phyloP scores from a whole-genome alignment of 2,329 filamentous ascomycete genomes.

The Clonostachys rhizophaga region DNA sequence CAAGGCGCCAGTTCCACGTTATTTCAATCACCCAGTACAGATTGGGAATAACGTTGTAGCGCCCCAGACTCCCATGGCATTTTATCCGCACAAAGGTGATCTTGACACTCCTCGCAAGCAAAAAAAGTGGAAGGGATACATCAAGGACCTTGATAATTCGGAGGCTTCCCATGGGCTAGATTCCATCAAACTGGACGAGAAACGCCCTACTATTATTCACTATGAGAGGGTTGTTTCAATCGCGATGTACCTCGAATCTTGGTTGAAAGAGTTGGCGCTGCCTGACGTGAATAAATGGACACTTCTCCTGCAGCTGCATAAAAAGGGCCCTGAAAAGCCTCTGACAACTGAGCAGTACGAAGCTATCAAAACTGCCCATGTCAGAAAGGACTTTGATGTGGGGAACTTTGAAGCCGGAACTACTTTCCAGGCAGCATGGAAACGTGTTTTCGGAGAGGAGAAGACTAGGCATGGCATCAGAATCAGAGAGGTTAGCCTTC shows the following conservation, averaged over 20 bases:
- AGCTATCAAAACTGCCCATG: not conserved
- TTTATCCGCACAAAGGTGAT: conserved; percentile 55
- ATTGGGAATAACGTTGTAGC: conserved; percentile 56
- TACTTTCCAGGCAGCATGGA: not conserved
- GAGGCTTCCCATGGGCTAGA: conserved; percentile 54
- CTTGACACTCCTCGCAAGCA: conserved; percentile 49
- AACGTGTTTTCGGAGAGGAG: not conserved
- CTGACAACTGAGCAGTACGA: not conserved
- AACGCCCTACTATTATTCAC: conserved; percentile 40
- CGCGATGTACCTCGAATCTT: conserved; percentile 47
- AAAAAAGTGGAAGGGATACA: conserved; percentile 48
- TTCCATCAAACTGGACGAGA: conserved; percentile 45
- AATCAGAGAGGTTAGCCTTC: not conserved
- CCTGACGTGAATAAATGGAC: conserved; percentile 43
- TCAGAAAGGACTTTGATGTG: not conserved
- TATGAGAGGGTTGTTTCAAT: conserved; percentile 47
- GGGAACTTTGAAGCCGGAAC: not conserved
- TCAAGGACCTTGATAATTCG: conserved; percentile 52
- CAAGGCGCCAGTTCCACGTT: conserved; percentile 48
- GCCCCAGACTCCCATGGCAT: conserved; percentile 55
- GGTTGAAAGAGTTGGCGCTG: conserved; percentile 44
- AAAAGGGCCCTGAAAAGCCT: not conserved
- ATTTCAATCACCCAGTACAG: conserved; percentile 55
- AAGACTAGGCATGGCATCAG: not conserved
- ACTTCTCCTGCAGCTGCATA: conserved; percentile 12